Percentiles rank a stretch among this genome's conserved stretches.
Conservation (phyloP, 306 rosid species). For the Dalbergia cochinchinensis region DNA sequence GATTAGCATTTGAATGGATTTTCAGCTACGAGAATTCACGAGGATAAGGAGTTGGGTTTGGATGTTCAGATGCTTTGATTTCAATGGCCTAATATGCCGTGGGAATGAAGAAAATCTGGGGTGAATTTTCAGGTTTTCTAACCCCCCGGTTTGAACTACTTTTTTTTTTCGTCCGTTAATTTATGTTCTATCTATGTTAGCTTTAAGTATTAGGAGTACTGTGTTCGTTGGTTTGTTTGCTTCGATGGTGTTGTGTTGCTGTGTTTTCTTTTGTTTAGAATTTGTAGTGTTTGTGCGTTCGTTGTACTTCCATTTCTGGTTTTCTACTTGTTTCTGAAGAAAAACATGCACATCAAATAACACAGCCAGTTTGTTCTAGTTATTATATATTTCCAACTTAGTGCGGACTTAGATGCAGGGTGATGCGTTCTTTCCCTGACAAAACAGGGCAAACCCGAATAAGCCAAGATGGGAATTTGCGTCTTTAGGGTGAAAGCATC, state of each 20-base stretch:
- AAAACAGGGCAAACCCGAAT: constrained; percentile 40
- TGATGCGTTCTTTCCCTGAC: constrained; percentile 29
- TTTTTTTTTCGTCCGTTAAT: constrained; percentile 39
- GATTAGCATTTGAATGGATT: background rate
- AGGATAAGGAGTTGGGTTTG: constrained; percentile 35
- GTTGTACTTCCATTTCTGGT: constrained; percentile 48
- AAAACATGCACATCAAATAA: constrained; percentile 36
- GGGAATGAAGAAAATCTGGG: constrained; percentile 69
- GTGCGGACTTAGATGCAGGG: constrained; percentile 41
- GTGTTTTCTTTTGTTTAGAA: constrained; percentile 42
- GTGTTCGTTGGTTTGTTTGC: constrained; percentile 30
- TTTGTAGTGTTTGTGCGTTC: constrained; percentile 37
- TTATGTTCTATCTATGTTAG: constrained; percentile 38
- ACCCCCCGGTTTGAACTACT: constrained; percentile 59
- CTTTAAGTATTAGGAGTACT: constrained; percentile 49
- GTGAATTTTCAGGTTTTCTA: constrained; percentile 59
- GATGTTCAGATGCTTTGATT: constrained; percentile 47
- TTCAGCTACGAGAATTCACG: constrained; percentile 38
- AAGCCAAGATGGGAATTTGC: constrained; percentile 39
- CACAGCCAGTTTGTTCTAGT: constrained; percentile 36
- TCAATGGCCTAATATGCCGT: constrained; percentile 60
- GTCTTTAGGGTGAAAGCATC: constrained; percentile 21
- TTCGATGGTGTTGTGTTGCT: constrained; percentile 47
- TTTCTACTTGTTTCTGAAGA: constrained; percentile 33
- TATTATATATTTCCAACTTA: constrained; percentile 43